phyloP scores from a whole-genome alignment of 2,329 filamentous ascomycete species.

The Monosporascus sp. region DNA sequence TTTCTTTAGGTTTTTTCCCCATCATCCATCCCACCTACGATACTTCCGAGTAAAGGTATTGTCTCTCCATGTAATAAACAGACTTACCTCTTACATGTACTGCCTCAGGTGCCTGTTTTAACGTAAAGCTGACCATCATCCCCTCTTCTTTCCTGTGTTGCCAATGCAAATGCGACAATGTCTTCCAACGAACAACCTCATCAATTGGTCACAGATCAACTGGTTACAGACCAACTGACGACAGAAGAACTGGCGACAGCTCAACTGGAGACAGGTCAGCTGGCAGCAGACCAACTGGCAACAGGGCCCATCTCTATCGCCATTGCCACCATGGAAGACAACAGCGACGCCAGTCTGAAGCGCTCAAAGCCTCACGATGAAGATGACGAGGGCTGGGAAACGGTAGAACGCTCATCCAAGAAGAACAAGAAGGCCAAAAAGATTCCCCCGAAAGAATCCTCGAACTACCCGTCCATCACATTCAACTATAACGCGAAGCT shows the following conservation, averaged over 20 bases:
- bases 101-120: neutral
- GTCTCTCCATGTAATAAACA: too few species aligned
- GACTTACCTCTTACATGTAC: neutral
- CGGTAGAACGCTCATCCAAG: slow-evolving; percentile 42
- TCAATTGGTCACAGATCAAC: neutral
- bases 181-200: neutral
- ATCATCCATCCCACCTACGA: too few species aligned
- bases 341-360: slow-evolving; percentile 37
- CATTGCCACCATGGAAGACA: neutral
- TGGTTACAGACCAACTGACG: neutral
- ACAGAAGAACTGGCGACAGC: too few species aligned
- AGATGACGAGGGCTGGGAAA: slow-evolving; percentile 46
- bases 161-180: neutral
- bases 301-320: neutral
- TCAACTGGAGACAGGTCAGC: neutral
- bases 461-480: slow-evolving; percentile 54
- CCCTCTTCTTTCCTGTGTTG: neutral
- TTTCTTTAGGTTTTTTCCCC: too few species aligned
- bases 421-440: slow-evolving; percentile 56
- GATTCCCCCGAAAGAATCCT: slow-evolving; percentile 48
- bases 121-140: neutral
- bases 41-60: too few species aligned
- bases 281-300: neutral
- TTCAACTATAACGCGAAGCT: slow-evolving; percentile 55
- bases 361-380: slow-evolving; percentile 44